These are phyloP conservation scores for Akanthomyces lecanii DNA, from an alignment of 2,329 filamentous ascomycete species.

Conservation along the genomic window DNA sequence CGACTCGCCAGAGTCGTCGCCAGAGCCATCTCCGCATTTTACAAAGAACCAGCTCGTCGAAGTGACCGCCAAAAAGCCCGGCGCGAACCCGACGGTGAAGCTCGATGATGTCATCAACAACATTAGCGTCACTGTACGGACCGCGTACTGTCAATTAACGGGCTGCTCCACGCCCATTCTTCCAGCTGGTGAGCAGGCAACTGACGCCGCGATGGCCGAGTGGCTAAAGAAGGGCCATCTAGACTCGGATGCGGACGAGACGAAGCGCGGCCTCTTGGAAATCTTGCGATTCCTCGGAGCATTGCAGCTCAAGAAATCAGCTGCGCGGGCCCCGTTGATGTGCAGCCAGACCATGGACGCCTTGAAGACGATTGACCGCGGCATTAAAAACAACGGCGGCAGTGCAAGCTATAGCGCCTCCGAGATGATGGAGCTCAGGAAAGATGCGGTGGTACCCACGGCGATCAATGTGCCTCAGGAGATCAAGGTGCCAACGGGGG, in stretches of 20 bases:
- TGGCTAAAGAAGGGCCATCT: constrained; percentile 27
- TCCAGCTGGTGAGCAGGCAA: constrained; percentile 11
- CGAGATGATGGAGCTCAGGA: constrained; percentile 6
- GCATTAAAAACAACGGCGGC: neutral
- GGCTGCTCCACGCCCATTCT: constrained; percentile 4
- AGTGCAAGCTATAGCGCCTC: constrained; percentile 2
- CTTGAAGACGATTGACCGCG: neutral
- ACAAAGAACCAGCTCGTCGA: neutral
- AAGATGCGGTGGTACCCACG: neutral
- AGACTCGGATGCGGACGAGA: constrained; percentile 21
- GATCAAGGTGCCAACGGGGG: too few species aligned
- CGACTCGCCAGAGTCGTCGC: constrained; percentile 9
- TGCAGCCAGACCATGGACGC: constrained; percentile 4
- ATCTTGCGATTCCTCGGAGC: constrained; percentile 23
- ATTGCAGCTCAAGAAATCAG: constrained; percentile 22
- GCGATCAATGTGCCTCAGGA: neutral
- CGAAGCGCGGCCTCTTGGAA: constrained; percentile 22
- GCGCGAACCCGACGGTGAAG: neutral
- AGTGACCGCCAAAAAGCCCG: neutral
- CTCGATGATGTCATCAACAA: neutral
- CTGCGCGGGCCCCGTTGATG: neutral
- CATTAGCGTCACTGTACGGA: neutral
- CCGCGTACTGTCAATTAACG: neutral
- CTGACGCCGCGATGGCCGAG: constrained; percentile 23
- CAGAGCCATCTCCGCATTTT: neutral